A percentile compares a stretch with the other conserved stretches of the same genome.
phyloP scores from a whole-genome alignment of 179 eudicot genomes.

The Silene coronaria region DNA sequence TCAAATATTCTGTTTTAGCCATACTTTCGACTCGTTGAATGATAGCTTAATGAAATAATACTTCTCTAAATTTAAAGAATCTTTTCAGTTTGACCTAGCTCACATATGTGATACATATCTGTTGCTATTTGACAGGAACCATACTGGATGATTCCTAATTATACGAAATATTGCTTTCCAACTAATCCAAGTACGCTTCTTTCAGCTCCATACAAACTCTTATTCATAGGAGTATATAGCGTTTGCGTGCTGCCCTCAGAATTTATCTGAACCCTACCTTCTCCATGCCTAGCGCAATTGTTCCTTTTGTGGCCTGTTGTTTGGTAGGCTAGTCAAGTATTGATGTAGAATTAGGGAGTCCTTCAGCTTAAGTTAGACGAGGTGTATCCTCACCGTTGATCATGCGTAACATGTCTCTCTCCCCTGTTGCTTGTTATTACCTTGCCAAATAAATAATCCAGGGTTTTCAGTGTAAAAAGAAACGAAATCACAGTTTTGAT shows the following conservation, averaged over 20 bases:
- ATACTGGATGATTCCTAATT: constrained; percentile 21
- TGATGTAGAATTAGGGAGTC: background rate
- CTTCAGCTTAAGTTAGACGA: background rate
- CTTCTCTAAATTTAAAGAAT: background rate
- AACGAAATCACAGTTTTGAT: no score
- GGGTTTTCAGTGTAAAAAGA: no score
- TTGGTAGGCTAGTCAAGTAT: background rate
- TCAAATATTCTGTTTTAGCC: no score
- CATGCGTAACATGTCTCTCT: no score
- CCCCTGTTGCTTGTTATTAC: no score
- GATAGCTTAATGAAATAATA: background rate
- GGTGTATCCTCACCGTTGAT: no score
- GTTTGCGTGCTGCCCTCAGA: background rate
- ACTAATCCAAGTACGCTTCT: constrained; percentile 20
- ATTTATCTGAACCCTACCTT: background rate
- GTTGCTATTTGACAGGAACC: constrained; percentile 17
- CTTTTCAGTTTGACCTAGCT: background rate
- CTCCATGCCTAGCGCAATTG: background rate
- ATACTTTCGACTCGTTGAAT: background rate
- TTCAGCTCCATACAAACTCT: constrained; percentile 10
- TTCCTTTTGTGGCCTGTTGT: background rate
- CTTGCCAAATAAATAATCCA: no score
- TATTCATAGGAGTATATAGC: background rate
- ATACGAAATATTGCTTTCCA: constrained; percentile 9
- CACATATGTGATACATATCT: background rate